Percentiles rank a stretch among this genome's conserved stretches.
These are phyloP conservation scores for Scedosporium dehoogii DNA, from an alignment of 2,329 filamentous ascomycete genomes.

Conservation along the genomic window DNA sequence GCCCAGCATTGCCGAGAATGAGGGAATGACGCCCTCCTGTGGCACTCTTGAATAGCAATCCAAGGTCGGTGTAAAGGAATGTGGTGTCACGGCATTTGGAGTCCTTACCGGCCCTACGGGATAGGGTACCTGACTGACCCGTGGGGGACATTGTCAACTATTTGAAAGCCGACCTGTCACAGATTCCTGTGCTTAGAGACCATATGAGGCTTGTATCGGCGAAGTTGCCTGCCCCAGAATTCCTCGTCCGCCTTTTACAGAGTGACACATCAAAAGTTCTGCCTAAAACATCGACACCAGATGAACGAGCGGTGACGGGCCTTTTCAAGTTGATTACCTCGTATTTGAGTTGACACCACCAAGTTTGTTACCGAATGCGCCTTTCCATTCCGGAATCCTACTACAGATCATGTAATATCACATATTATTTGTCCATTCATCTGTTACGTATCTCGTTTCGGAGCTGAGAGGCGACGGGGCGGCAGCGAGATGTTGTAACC, in stretches of 20 bases:
- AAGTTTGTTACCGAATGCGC: not conserved
- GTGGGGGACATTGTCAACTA: not conserved
- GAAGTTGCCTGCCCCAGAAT: too few relatives aligned
- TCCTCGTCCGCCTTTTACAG: too few relatives aligned
- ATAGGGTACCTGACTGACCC: not conserved
- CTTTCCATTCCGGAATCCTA: not conserved
- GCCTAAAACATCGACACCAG: not conserved
- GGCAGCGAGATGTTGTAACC: not conserved
- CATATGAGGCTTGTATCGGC: not conserved
- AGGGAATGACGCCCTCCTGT: too few relatives aligned
- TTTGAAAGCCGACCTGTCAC: not conserved
- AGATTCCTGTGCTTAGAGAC: not conserved
- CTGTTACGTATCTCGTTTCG: not conserved
- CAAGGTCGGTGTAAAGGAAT: not conserved
- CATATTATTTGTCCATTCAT: not conserved
- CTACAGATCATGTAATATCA: not conserved
- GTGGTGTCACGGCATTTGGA: slow-evolving; percentile 1
- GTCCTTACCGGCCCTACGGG: slow-evolving; percentile 2
- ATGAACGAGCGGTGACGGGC: not conserved
- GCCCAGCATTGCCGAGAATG: too few relatives aligned
- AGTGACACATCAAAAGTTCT: not conserved
- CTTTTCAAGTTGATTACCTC: not conserved
- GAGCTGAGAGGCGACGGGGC: not conserved
- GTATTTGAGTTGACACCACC: not conserved
- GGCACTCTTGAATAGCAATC: not conserved